Conservation (phyloP, 352 stramenopile genomes). For the Phytophthora pistaciae region DNA sequence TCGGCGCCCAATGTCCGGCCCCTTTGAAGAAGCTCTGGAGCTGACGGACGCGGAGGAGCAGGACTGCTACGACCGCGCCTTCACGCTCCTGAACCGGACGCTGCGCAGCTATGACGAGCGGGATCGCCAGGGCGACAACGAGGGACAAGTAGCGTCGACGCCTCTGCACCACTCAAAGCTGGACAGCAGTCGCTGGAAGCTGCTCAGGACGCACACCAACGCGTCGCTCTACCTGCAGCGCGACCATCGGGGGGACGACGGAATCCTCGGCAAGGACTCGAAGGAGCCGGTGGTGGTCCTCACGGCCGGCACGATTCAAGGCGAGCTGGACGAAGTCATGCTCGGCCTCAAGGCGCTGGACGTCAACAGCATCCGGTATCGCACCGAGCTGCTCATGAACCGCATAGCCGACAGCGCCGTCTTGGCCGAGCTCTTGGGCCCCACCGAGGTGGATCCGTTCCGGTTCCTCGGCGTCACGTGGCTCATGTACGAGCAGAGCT, state of each 20-base stretch:
- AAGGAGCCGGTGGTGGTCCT: slow-evolving; percentile 29
- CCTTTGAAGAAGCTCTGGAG: slow-evolving; percentile 7
- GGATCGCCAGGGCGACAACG: slow-evolving; percentile 11
- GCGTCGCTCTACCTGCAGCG: slow-evolving; percentile 34
- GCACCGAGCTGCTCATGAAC: slow-evolving; percentile 23
- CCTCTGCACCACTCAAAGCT: slow-evolving; percentile 26
- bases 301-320: slow-evolving; percentile 28
- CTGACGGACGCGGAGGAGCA: slow-evolving; percentile 18
- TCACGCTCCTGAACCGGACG: slow-evolving; percentile 35
- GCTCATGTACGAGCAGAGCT: slow-evolving; percentile 36
- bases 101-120: slow-evolving; percentile 40
- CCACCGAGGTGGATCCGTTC: slow-evolving; percentile 44
- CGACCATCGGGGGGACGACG: slow-evolving; percentile 3
- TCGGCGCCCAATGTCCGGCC: slow-evolving; percentile 1
- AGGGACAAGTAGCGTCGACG: slow-evolving; percentile 3
- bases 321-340: slow-evolving; percentile 38
- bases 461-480: slow-evolving; percentile 44
- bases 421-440: slow-evolving; percentile 32
- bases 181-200: slow-evolving; percentile 36
- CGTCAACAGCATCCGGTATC: slow-evolving; percentile 26
- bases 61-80: slow-evolving; percentile 26
- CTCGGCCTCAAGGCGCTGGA: slow-evolving; percentile 28
- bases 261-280: slow-evolving; percentile 14
- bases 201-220: slow-evolving; percentile 27
- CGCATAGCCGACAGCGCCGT: slow-evolving; percentile 16